These are phyloP conservation scores for Tricholoma terreum DNA, from an alignment of 768 basidiomycete species.

Conservation along the genomic window DNA sequence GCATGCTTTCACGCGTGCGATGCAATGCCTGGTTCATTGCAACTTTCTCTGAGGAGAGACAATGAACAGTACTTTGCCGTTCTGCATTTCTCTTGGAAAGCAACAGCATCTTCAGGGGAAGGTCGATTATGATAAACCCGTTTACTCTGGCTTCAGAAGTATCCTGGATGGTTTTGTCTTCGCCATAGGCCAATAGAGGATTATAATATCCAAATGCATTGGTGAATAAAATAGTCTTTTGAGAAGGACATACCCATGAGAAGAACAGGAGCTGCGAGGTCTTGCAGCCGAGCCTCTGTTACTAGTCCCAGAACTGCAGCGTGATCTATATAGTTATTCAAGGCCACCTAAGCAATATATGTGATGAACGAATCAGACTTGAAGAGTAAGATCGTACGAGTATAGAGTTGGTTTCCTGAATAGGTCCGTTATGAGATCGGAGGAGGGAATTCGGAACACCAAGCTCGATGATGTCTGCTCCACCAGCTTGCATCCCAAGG, in stretches of 20 bases:
- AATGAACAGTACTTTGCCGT: slow-evolving; percentile 54
- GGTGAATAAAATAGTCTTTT: slow-evolving; percentile 3
- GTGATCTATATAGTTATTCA: slow-evolving; percentile 80
- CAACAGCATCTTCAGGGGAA: slow-evolving; percentile 96
- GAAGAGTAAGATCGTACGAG: slow-evolving; percentile 22
- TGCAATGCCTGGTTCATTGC: slow-evolving; percentile 70
- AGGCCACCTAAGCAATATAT: slow-evolving; percentile 60
- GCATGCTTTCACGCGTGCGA: slow-evolving; percentile 75
- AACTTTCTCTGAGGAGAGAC: slow-evolving; percentile 60
- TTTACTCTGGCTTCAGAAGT: slow-evolving; percentile 90
- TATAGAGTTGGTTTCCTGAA: slow-evolving; percentile 93
- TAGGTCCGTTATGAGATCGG: slow-evolving; percentile 96
- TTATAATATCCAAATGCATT: slow-evolving; percentile 75
- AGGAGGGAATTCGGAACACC: slow-evolving; percentile 96
- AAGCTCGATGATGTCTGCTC: slow-evolving; percentile 92
- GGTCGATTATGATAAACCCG: slow-evolving; percentile 96
- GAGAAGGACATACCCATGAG: slow-evolving; percentile 69
- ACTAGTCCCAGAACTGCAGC: slow-evolving; percentile 69
- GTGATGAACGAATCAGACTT: neutral
- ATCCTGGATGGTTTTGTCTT: slow-evolving; percentile 90
- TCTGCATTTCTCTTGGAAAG: slow-evolving; percentile 86
- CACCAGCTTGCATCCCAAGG: slow-evolving; percentile 91
- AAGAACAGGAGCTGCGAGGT: slow-evolving; percentile 83
- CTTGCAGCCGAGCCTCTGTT: slow-evolving; percentile 74
- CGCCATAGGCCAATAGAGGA: slow-evolving; percentile 91